Base-by-base conservation (phyloP, 2,329 filamentous ascomycete species). In the Raffaelea ambrosiae region DNA sequence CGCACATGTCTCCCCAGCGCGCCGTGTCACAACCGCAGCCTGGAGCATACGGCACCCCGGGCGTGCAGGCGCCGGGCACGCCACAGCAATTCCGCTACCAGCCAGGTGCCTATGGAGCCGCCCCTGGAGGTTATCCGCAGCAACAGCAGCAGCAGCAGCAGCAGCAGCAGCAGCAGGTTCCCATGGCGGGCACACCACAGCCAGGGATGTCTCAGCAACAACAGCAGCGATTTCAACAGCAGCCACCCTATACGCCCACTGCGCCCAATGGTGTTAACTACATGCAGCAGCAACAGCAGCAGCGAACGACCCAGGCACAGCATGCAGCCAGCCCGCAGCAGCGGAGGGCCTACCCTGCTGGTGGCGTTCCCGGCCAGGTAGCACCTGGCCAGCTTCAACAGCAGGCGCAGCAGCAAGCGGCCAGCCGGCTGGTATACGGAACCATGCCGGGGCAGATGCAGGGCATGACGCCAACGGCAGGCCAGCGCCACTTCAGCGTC, bases 31-130 rank as follows among this genome's bases (percentile, higher is more conserved):
- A 59, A 22, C 70, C 48, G 19, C 50, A 70, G 40, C 54, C 49
- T 7, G 61, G 59, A 10, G 60, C 59, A 8, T 70, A 69, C 42
- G 48, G 59, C 55, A 55, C 70, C 66, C 53, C 63, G 64, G 51
- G 55, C 2, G 22, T 60, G 21, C 70, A 67, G 49, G 62, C 67
- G 49, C 62, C 67, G 26, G 67, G 63, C 22, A 68, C 66, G 10
- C 67, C 69, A 2, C 66, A 50, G 40, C 47, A 63, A 49, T 65
- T 70, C 18, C 68, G 72, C 31, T 74, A 64, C 43, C 48, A 40
- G 13, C 35, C 46, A 2, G n/a, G n/a, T n/a, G n/a, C n/a, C n/a
- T n/a, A n/a, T n/a, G n/a, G n/a, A n/a, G 16, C 18, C 20, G 48
- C 33, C 39, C 19, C 38, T 22, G 35, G 23, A 19, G 54, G 54